Base-by-base conservation (phyloP, 192 early-diverging fungal genomes). In the Backusella tuberculispora region DNA sequence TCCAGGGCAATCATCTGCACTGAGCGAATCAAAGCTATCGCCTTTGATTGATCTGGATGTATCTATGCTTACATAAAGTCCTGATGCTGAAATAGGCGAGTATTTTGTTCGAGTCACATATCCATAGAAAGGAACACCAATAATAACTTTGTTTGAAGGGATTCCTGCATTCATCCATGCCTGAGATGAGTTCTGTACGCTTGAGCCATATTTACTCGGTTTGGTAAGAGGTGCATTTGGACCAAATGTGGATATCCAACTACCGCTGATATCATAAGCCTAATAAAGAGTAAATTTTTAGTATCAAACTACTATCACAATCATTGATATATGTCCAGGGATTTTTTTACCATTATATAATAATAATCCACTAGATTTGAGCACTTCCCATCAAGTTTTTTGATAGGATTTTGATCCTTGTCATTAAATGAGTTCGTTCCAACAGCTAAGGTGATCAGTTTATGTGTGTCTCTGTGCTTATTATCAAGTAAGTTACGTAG, bases 101-200 rank as follows among this genome's bases (percentile, higher is more conserved):
- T 15, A 12, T 53, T 6, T 21, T 2, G 50, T 19, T 19, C 21
- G 17, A 7, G 17, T 15, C 21, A 21, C 21, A 17, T 53, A 75
- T 24, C 76, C 85, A 69, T 86, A 86, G 66, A 83, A 86, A 2
- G 80, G 77, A 19, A 86, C 63, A 17, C 85, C 85, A 1, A 82
- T 26, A 41, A 76, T 69, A 40, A 86, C 17, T 38, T 76, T 67
- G 46, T 50, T 37, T 2, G 24, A n/a, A 15, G 83, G 80, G 21
- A 84, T 75, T 10, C 82, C 83, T 6, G 83, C 80, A 2, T 72
- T 34, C 10, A 69, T 48, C 74, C 78, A 79, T 34, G 63, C 53
- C 7, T 44, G 53, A 26, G 79, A 21, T n/a, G 75, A 60, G 17
- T 44, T 66, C 9, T 70, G 45, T 17, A 64, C 71, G 9, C 67